Base-by-base conservation (phyloP, 306 rosid species). In the Purshia tridentata region DNA sequence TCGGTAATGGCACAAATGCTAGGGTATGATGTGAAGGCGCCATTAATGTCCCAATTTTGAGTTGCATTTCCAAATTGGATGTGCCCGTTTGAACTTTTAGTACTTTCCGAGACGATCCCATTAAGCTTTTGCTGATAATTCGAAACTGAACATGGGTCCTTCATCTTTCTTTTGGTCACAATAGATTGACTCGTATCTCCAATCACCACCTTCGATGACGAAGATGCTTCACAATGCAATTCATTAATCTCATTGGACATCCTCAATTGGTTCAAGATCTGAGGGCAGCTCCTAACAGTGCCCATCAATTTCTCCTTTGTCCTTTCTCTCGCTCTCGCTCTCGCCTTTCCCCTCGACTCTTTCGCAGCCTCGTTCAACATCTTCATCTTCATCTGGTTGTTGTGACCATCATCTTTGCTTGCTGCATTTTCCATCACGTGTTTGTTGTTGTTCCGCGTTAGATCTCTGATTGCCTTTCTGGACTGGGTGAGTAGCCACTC, bases 401-500 rank as follows among this genome's bases (percentile, higher is more conserved):
- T 45, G 54, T 29, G 2, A 29, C 45, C 62, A 20, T 56, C 5
- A 20, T 22, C 62, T 56, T 11, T 56, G 62, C 62, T 56, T 10
- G 18, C 18, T 16, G 9, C 8, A 45, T 42, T 65, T 52, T 74
- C 35, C 41, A 20, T 39, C 65, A 40, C 16, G 23, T 15, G 19
- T 4, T 39, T 70, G 63, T 67, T 68, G 58, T 67, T 88, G 51
- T 77, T 84, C 37, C 55, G 42, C 0, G 50, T 56, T 0, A 85
- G 84, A 37, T 91, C 90, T 61, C 74, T 81, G 62, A 94, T 94
- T 40, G 92, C 97, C 47, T 75, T 87, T 76, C 77, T 85, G 15
- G 97, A 89, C 83, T 91, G 89, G 18, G 65, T 73, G 77, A 94
- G 85, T 60, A 94, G 90, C 98, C 98, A 94, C n/a, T 94, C 97